A percentile compares a stretch with the other conserved stretches of the same genome.
These are phyloP conservation scores for Marchantia paleacea DNA, from an alignment of 225 moss, liverwort and hornwort species.

Conservation along the genomic window DNA sequence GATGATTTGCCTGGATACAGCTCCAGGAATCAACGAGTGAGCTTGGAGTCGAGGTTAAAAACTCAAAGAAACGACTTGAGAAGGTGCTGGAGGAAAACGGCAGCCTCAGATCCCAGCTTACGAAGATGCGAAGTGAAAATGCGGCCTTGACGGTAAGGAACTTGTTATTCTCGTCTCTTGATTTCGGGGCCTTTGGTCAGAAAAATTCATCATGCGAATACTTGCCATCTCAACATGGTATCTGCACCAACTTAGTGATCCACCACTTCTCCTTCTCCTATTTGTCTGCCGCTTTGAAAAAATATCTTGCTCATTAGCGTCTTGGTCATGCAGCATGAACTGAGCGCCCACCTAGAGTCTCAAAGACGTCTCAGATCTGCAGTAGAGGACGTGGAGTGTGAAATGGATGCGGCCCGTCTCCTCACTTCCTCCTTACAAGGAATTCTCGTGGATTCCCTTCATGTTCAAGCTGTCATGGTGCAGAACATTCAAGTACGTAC, in stretches of 20 bases:
- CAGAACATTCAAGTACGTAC: conserved; percentile 31
- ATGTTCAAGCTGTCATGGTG: conserved; percentile 42
- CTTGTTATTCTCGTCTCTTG: background rate
- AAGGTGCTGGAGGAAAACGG: conserved; percentile 45
- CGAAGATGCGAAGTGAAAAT: background rate
- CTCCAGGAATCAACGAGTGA: conserved; percentile 44
- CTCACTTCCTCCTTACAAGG: conserved; percentile 39
- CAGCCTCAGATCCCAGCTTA: background rate
- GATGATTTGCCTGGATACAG: background rate
- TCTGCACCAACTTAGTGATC: no score
- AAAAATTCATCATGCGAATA: background rate
- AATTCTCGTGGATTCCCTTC: conserved; percentile 47
- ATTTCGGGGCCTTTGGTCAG: background rate
- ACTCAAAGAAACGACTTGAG: conserved; percentile 49
- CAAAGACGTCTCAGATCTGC: conserved; percentile 39
- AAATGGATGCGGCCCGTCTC: conserved; percentile 50
- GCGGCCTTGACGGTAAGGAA: background rate
- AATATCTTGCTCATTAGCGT: background rate
- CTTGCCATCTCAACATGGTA: background rate
- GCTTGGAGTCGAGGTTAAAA: conserved; percentile 39
- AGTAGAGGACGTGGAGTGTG: conserved; percentile 58
- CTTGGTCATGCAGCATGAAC: conserved; percentile 29
- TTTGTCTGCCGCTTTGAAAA: background rate
- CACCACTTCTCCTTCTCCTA: background rate
- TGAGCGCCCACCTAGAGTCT: conserved; percentile 27